Conservation (phyloP, 208 protist species). For the Crithidia acanthocephali region DNA sequence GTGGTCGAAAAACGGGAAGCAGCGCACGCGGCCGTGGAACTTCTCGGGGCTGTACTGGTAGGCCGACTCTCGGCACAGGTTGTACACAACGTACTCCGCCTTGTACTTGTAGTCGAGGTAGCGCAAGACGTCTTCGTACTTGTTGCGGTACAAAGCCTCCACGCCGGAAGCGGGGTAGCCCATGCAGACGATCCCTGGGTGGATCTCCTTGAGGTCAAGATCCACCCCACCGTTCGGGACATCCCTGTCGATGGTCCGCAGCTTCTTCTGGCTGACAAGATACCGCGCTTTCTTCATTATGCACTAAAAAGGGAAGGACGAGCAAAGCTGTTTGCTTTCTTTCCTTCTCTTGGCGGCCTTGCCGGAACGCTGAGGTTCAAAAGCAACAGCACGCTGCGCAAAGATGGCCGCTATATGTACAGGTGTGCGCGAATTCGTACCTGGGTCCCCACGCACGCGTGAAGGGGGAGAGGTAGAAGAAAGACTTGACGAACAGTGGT, state of each 20-base stretch:
- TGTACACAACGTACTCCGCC: slow-evolving; percentile 94
- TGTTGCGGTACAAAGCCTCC: slow-evolving; percentile 95
- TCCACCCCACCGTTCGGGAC: slow-evolving; percentile 70
- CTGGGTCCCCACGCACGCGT: too few species aligned
- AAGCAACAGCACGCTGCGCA: neutral
- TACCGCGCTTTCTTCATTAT: slow-evolving; percentile 30
- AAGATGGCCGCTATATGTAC: too few species aligned
- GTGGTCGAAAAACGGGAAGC: slow-evolving; percentile 96
- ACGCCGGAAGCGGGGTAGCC: slow-evolving; percentile 90
- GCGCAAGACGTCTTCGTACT: slow-evolving; percentile 60
- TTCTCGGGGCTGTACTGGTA: slow-evolving; percentile 81
- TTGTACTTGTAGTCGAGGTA: slow-evolving; percentile 87
- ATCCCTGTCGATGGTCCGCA: slow-evolving; percentile 60
- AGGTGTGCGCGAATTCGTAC: too few species aligned
- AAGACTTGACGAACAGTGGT: too few species aligned
- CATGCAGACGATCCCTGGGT: slow-evolving; percentile 93
- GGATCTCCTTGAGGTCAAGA: slow-evolving; percentile 93
- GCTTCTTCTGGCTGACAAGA: slow-evolving; percentile 93
- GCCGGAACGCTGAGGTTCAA: too few species aligned
- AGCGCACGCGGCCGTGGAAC: slow-evolving; percentile 53
- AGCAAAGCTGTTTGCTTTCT: neutral
- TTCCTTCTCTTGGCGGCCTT: neutral
- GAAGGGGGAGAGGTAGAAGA: too few species aligned
- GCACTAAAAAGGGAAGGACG: slow-evolving; percentile 5
- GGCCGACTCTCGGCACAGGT: slow-evolving; percentile 88